Base-by-base conservation (phyloP, 2,329 filamentous ascomycete genomes). In the Cordyceps tenuipes region DNA sequence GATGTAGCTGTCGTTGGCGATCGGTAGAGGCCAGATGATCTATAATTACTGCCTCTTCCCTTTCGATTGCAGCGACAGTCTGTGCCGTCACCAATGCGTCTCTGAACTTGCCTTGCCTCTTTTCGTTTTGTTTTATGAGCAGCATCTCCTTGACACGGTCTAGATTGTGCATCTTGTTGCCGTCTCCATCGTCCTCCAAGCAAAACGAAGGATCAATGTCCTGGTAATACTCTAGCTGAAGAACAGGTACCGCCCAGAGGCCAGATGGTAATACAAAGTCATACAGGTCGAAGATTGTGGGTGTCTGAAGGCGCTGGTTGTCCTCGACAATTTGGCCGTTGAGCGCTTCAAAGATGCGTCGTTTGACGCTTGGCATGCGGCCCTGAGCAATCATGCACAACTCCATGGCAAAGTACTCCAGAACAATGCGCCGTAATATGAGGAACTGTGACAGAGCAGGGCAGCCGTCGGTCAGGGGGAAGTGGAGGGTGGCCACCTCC, bases 281-380 rank as follows among this genome's bases (percentile, higher is more conserved):
- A 67, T 96, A 94, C 23, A 97, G 80, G 64, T 97, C 91, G 68
- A 97, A 96, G 7, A 97, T 82, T 3, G 89, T 91, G 0, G 87
- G 82, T 61, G 91, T 88, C 31, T 79, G 76, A 43, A 88, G 77
- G 5, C 84, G 77, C 58, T 89, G 83, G 52, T 87, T 86, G 61
- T 83, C 84, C 15, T 87, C 82, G 19, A 85, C 77, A 12, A 83
- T 84, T 47, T 88, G 85, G 5, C 94, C 94, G 48, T 92, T 84
- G n/a, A 97, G 77, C 0, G 90, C 84, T 62, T 86, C 84, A 51
- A 86, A 83, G 5, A 89, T 83, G 7, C 85, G 80, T 60, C 85
- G 77, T 70, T 90, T 89, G 57, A 89, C 76, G 34, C 86, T 85
- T 3, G 89, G 87, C 64, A 88, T 84, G 53, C 85, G 82, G 61